phyloP scores from a whole-genome alignment of 2,329 filamentous ascomycete genomes.

The Fusarium sp. region DNA sequence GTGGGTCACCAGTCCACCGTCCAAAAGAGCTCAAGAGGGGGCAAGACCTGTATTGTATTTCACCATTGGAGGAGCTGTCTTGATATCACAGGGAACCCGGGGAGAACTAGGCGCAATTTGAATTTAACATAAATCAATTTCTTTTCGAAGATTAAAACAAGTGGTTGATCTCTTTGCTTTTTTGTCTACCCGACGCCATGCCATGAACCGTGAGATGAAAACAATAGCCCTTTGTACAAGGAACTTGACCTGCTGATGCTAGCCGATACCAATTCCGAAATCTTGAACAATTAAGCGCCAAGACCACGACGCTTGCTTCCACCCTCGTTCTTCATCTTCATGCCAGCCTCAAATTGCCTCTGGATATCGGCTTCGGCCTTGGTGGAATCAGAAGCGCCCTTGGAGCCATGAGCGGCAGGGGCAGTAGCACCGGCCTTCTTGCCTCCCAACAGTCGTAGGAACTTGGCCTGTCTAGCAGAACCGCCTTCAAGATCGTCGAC shows the following conservation, averaged over 20 bases:
- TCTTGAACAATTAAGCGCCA: constrained; percentile 55
- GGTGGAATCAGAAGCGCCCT: constrained; percentile 50
- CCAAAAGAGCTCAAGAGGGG: constrained; percentile 9
- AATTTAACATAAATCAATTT: constrained; percentile 39
- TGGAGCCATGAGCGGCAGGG: constrained; percentile 30
- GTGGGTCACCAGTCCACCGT: constrained; percentile 9
- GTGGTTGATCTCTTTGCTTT: constrained; percentile 40
- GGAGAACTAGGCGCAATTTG: constrained; percentile 46
- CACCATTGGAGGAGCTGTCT: constrained; percentile 27
- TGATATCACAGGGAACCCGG: constrained; percentile 42
- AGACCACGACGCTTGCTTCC: constrained; percentile 63
- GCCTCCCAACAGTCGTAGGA: constrained; percentile 65
- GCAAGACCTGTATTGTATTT: constrained; percentile 30
- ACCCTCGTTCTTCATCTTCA: constrained; percentile 65
- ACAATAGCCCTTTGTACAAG: constrained; percentile 15
- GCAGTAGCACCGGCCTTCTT: constrained; percentile 56
- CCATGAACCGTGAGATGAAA: constrained; percentile 33
- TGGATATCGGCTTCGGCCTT: constrained; percentile 65
- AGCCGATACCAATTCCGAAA: not conserved
- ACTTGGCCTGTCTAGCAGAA: constrained; percentile 64
- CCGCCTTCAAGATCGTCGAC: constrained; percentile 64
- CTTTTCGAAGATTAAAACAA: constrained; percentile 29
- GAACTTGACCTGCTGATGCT: constrained; percentile 1
- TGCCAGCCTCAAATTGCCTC: constrained; percentile 66
- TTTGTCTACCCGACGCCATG: constrained; percentile 46